A percentile compares a stretch with the other conserved stretches of the same genome.
Conservation (phyloP, 148 eudicot species). For the Pharnaceum exiguum region DNA sequence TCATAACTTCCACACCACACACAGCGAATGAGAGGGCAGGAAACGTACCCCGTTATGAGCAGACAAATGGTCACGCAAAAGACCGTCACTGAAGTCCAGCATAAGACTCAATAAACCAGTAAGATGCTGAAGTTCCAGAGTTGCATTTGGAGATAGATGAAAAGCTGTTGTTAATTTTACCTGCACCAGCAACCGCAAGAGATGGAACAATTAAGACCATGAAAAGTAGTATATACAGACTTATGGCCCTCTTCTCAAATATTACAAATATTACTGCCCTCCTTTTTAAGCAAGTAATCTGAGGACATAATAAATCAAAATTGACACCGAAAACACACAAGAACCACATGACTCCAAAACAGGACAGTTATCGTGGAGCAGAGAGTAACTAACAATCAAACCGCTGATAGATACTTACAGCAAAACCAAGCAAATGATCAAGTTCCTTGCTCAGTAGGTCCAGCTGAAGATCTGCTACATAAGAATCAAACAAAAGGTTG, state of each 20-base stretch:
- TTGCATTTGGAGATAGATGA: conserved; percentile 23
- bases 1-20: neutral
- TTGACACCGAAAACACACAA: too few relatives aligned
- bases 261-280: too few relatives aligned
- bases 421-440: conserved; percentile 33
- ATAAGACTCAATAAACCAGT: conserved; percentile 40
- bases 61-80: conserved; percentile 66
- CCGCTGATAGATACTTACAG: conserved; percentile 44
- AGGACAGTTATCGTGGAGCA: too few relatives aligned
- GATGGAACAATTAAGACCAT: too few relatives aligned
- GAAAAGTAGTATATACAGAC: too few relatives aligned
- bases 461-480: conserved; percentile 44
- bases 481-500: conserved; percentile 49
- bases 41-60: conserved; percentile 62
- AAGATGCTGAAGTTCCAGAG: conserved; percentile 38
- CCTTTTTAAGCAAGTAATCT: too few relatives aligned
- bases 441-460: conserved; percentile 44
- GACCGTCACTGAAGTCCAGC: conserved; percentile 49
- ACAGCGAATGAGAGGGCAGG: neutral
- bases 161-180: conserved; percentile 43
- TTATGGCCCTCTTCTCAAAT: too few relatives aligned
- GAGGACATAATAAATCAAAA: too few relatives aligned
- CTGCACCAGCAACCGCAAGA: conserved; percentile 41
- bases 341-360: too few relatives aligned
- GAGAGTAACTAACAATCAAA: too few relatives aligned